Conservation (phyloP, 305 asterid species). For the Fraxinus sp. region DNA sequence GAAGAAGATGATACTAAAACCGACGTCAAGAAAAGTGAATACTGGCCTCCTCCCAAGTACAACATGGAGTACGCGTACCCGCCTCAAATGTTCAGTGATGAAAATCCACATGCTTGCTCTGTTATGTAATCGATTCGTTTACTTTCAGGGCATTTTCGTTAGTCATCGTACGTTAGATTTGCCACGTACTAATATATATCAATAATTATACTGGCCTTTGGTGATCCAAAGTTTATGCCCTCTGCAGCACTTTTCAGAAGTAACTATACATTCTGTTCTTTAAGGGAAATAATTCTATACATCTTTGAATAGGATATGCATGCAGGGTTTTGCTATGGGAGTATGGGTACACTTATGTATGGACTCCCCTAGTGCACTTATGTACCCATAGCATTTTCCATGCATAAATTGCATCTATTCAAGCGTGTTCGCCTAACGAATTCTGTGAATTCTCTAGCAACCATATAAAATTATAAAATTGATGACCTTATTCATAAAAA, state of each 20-base stretch:
- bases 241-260: not conserved
- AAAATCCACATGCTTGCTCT: conserved; percentile 79
- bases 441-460: not conserved
- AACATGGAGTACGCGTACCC: conserved; percentile 62
- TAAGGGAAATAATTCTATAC: not conserved
- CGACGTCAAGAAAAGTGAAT: conserved; percentile 63
- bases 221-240: not conserved
- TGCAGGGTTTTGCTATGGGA: no score
- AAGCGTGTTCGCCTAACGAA: not conserved
- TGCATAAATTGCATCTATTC: not conserved
- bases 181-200: conserved; percentile 10
- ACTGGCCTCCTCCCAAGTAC: conserved; percentile 55
- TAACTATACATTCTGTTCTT: not conserved
- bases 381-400: not conserved
- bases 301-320: not conserved
- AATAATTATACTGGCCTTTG: conserved; percentile 23
- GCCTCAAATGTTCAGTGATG: conserved; percentile 83
- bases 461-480: not conserved
- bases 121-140: conserved; percentile 48
- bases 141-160: not conserved
- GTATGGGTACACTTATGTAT: no score
- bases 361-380: no score
- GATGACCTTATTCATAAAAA: not conserved
- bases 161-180: not conserved
- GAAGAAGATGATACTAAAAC: conserved; percentile 34